phyloP scores from a whole-genome alignment of 208 protist species.

The Trypanosomatidae sp. region DNA sequence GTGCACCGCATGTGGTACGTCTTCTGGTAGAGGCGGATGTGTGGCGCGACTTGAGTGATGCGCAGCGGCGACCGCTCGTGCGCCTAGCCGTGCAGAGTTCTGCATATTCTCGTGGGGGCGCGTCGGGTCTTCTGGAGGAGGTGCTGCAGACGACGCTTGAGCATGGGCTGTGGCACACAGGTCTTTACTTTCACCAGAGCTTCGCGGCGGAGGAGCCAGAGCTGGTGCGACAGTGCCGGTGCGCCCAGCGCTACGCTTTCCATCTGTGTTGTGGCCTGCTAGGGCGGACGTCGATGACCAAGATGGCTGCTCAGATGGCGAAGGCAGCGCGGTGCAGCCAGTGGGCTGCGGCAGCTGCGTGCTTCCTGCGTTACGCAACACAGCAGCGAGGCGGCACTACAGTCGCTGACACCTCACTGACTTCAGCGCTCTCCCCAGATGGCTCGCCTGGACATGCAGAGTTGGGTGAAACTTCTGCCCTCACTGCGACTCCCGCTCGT shows the following conservation, averaged over 20 bases:
- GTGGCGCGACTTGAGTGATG: conserved; percentile 39
- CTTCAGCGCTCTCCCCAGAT: neutral
- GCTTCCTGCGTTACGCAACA: conserved; percentile 46
- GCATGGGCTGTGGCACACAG: conserved; percentile 58
- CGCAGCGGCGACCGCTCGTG: conserved; percentile 42
- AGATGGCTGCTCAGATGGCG: conserved; percentile 41
- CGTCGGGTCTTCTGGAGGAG: conserved; percentile 38
- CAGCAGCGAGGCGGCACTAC: neutral
- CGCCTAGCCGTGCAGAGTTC: conserved; percentile 42
- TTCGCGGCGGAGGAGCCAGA: conserved; percentile 50
- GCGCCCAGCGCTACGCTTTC: conserved; percentile 43
- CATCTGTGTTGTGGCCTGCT: conserved; percentile 52
- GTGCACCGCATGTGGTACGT: conserved; percentile 57
- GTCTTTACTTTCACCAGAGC: conserved; percentile 60
- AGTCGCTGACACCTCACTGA: neutral
- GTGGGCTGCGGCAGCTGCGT: conserved; percentile 48
- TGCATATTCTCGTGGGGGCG: conserved; percentile 9
- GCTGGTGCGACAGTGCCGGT: conserved; percentile 34
- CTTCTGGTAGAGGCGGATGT: conserved; percentile 53
- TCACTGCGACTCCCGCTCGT: neutral
- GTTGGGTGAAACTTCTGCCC: neutral
- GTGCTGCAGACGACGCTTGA: conserved; percentile 42
- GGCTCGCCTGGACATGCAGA: neutral
- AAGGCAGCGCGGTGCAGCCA: conserved; percentile 34
- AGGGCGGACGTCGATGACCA: conserved; percentile 39